Base-by-base conservation (phyloP, 306 rosid genomes). In the Inga oerstediana region DNA sequence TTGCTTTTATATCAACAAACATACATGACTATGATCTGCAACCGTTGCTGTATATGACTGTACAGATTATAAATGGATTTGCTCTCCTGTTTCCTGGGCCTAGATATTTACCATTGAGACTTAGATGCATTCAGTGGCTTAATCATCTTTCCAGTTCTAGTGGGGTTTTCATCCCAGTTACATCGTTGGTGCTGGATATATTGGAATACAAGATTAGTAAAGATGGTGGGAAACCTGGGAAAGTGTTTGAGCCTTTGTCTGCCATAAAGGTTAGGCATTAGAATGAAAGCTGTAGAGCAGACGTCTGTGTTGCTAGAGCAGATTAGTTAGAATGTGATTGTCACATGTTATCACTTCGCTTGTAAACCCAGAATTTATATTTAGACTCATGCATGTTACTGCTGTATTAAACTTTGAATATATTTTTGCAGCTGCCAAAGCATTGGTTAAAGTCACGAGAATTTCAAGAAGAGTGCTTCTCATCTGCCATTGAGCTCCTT, bases 61-160 rank as follows among this genome's bases (percentile, higher is more conserved):
- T 89, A 64, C 97, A 94, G 86, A 91, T 96, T 84, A 84, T 91
- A 89, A 91, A 90, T 79, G 99, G 97, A 79, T 83, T 96, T 84
- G 91, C 92, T 74, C 79, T 86, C 65, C 78, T 96, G 85, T 96
- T 94, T 89, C 89, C 92, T 45, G 98, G 99, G 67, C 97, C 97
- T 64, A 96, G 98, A 91, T 96, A 96, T 90, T 89, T 96, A 83
- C 99, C 99, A 39, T 86, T 92, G 72, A 92, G 97, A 89, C 79
- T 94, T 80, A 90, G 88, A 87, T 96, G 98, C 87, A 84, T 96
- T 86, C 92, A 87, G 48, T 96, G 97, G 99, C 89, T 92, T 82
- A 96, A 92, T 92, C 75, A 81, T 75, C 94, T 96, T 72, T 90
- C 99, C 45, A 80, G 85, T 76, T 91, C 97, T 54, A 89, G 91